Evolutionary conservation across 164 flowering plant species (phyloP).

Genomic region (Cinnamomum chago): DNA sequence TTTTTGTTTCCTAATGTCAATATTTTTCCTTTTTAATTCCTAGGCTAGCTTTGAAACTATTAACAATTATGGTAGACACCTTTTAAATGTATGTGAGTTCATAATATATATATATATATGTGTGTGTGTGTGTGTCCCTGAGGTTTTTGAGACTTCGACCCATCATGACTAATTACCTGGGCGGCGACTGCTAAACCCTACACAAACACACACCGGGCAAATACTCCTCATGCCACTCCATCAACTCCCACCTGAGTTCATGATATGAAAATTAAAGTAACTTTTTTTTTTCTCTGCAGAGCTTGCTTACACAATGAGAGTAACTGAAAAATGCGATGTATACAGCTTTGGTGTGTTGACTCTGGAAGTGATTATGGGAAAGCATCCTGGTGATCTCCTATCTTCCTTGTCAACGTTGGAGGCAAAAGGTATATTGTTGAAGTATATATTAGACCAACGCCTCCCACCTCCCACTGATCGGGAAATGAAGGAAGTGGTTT

Average conservation of each 20-base stretch:
- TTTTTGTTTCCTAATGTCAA: no score
- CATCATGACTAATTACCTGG: no score
- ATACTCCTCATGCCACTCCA: no score
- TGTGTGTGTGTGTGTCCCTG: no score
- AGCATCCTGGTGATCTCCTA: conserved; percentile 10
- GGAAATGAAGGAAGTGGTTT: not conserved
- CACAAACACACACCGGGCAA: no score
- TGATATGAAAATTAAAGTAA: not conserved
- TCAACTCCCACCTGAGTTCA: not conserved
- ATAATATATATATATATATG: no score
- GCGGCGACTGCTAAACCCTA: not conserved
- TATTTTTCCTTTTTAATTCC: no score
- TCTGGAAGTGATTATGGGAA: conserved; percentile 5
- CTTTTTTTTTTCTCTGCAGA: not conserved
- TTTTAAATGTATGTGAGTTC: no score
- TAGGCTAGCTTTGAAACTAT: no score
- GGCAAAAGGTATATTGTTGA: not conserved
- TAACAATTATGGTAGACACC: no score
- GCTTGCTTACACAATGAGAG: conserved; percentile 8
- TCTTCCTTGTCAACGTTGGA: not conserved
- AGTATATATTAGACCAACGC: conserved; percentile 6
- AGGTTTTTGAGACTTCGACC: no score
- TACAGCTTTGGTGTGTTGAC: conserved; percentile 9
- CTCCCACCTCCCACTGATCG: not conserved
- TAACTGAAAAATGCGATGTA: conserved; percentile 10